Evolutionary conservation across 192 early-diverging fungal genomes (phyloP).

Genomic region (Chytriomyces sp.): DNA sequence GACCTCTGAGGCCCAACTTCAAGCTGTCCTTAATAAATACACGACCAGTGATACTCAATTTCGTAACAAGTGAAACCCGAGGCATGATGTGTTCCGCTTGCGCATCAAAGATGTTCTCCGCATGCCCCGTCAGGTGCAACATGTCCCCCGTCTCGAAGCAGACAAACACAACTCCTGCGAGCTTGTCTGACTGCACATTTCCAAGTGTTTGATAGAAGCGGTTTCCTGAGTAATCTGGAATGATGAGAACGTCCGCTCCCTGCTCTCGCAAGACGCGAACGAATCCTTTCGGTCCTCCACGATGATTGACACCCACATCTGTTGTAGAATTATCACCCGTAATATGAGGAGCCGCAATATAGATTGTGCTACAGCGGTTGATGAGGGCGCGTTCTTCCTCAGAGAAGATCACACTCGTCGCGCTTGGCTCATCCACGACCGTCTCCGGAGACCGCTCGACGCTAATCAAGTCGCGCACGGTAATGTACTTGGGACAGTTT

Average conservation of each 20-base stretch:
- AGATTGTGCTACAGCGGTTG: neutral
- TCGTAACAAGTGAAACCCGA: neutral
- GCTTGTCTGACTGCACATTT: constrained; percentile 23
- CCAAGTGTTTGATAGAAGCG: constrained; percentile 34
- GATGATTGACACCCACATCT: constrained; percentile 31
- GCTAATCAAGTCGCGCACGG: neutral
- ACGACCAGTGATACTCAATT: neutral
- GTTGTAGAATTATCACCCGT: neutral
- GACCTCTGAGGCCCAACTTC: neutral
- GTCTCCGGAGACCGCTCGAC: neutral
- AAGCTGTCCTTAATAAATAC: constrained; percentile 26
- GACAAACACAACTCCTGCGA: constrained; percentile 22
- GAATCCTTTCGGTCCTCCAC: constrained; percentile 32
- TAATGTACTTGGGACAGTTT: constrained; percentile 36
- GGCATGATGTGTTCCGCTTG: constrained; percentile 31
- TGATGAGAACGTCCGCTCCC: neutral
- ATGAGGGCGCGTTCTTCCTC: neutral
- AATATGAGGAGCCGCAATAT: neutral
- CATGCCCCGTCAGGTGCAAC: constrained; percentile 29
- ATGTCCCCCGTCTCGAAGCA: constrained; percentile 35
- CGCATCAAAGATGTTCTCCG: constrained; percentile 25
- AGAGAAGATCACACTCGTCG: neutral
- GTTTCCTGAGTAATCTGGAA: constrained; percentile 39
- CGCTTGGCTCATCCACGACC: neutral
- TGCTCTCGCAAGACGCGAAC: constrained; percentile 8